Evolutionary conservation across 1,284 basidiomycete species (phyloP).

Genomic region (Papiliotrema terrestris): DNA sequence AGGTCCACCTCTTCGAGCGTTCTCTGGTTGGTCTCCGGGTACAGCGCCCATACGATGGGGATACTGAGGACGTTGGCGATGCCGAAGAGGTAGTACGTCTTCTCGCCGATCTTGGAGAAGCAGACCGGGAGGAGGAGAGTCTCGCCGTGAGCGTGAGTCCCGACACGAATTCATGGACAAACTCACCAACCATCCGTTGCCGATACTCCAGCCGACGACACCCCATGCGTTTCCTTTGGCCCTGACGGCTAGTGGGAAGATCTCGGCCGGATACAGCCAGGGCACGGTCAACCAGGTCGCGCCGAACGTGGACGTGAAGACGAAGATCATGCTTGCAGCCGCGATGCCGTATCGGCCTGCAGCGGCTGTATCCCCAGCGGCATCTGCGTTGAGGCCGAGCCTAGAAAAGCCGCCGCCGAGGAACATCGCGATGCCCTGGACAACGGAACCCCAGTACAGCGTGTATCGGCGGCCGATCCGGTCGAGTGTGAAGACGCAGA

Average conservation of each 20-base stretch:
- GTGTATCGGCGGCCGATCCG: slow-evolving; percentile 33
- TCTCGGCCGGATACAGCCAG: slow-evolving; percentile 39
- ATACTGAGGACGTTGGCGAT: slow-evolving; percentile 13
- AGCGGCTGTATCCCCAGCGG: slow-evolving; percentile 8
- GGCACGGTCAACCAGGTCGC: slow-evolving; percentile 37
- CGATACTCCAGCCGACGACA: slow-evolving; percentile 38
- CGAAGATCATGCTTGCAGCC: slow-evolving; percentile 24
- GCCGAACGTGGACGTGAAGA: slow-evolving; percentile 32
- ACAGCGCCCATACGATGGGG: slow-evolving; percentile 15
- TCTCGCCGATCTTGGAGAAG: slow-evolving; percentile 25
- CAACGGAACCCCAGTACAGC: slow-evolving; percentile 26
- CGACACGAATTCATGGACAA: neutral
- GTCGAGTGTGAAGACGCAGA: slow-evolving; percentile 40
- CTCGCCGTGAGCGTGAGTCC: neutral
- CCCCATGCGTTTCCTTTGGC: slow-evolving; percentile 34
- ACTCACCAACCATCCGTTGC: slow-evolving; percentile 30
- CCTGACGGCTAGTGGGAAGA: slow-evolving; percentile 34
- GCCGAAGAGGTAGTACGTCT: slow-evolving; percentile 24
- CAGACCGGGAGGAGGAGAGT: slow-evolving; percentile 20
- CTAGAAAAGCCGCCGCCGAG: slow-evolving; percentile 26
- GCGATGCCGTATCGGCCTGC: slow-evolving; percentile 23
- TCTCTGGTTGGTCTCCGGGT: slow-evolving; percentile 10
- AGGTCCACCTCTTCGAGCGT: slow-evolving; percentile 21
- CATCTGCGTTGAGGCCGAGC: slow-evolving; percentile 17
- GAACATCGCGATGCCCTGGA: slow-evolving; percentile 28